Conservation (phyloP, 495 filamentous ascomycete species). For the Aspergillus incahuasiensis region DNA sequence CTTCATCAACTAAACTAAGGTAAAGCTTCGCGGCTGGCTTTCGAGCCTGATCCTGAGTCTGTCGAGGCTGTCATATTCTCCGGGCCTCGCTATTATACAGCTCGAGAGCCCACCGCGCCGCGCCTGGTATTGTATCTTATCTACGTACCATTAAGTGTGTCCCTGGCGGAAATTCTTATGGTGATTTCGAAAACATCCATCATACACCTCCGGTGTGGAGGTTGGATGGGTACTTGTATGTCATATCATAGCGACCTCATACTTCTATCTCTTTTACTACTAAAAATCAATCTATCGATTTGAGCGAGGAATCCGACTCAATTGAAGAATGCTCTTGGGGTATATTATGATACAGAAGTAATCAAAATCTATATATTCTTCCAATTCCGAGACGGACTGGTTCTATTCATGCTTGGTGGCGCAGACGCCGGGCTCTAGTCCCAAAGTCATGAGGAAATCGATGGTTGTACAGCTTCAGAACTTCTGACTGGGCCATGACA, state of each 20-base stretch:
- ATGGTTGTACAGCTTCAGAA: no score
- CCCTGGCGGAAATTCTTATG: slow-evolving; percentile 9
- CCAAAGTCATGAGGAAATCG: no score
- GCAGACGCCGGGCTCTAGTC: no score
- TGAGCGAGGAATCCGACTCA: no score
- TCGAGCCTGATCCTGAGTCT: no score
- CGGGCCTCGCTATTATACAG: background rate
- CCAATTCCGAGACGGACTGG: no score
- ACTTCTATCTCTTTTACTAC: background rate
- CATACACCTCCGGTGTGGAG: background rate
- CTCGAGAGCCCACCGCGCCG: background rate
- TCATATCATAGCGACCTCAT: background rate
- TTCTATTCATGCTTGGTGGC: no score
- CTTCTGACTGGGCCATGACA: no score
- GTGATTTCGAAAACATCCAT: background rate
- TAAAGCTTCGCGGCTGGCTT: background rate
- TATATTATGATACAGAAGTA: background rate
- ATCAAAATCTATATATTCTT: background rate
- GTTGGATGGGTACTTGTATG: background rate
- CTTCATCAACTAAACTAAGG: slow-evolving; percentile 79
- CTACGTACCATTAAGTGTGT: no score
- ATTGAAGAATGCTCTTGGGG: background rate
- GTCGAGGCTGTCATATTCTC: no score
- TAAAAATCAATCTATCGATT: no score
- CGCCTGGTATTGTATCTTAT: no score